A percentile compares a stretch with the other conserved stretches of the same genome.
These are phyloP conservation scores for Coemansia sp. DNA, from an alignment of 192 early-diverging fungal species.

Conservation along the genomic window DNA sequence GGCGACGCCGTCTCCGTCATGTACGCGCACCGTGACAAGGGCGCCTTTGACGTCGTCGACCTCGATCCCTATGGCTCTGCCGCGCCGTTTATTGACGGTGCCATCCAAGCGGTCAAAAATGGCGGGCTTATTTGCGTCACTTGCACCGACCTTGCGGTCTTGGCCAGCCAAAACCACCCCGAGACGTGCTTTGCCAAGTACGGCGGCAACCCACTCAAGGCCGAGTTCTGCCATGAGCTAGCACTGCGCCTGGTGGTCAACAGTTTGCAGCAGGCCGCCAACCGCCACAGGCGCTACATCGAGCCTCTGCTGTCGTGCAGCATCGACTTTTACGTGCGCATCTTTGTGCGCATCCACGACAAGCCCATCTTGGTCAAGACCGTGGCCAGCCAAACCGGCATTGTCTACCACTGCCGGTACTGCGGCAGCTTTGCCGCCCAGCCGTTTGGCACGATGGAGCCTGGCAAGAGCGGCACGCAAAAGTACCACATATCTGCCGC, in stretches of 20 bases:
- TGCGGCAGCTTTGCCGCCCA: slow-evolving; percentile 79
- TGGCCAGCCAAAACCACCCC: slow-evolving; percentile 88
- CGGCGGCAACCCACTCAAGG: slow-evolving; percentile 86
- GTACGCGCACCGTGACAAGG: slow-evolving; percentile 65
- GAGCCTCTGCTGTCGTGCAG: slow-evolving; percentile 89
- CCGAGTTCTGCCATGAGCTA: slow-evolving; percentile 94
- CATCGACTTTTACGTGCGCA: slow-evolving; percentile 97
- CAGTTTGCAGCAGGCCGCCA: slow-evolving; percentile 80
- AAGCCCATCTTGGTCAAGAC: slow-evolving; percentile 77
- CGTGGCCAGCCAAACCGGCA: slow-evolving; percentile 75
- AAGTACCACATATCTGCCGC: slow-evolving; percentile 69
- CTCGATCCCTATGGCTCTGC: slow-evolving; percentile 98
- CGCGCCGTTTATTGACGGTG: slow-evolving; percentile 93
- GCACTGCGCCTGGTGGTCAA: slow-evolving; percentile 89
- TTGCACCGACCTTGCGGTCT: slow-evolving; percentile 95
- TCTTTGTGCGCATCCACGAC: slow-evolving; percentile 90
- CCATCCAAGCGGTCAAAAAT: slow-evolving; percentile 91
- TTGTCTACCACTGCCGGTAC: slow-evolving; percentile 85
- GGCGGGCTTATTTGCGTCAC: slow-evolving; percentile 95
- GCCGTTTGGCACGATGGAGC: slow-evolving; percentile 68
- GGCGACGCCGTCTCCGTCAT: slow-evolving; percentile 85
- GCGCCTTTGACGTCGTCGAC: slow-evolving; percentile 86
- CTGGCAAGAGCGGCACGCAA: slow-evolving; percentile 56
- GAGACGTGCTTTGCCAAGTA: slow-evolving; percentile 95
- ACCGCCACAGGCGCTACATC: slow-evolving; percentile 82